These are phyloP conservation scores for Prototheca wickerhamii DNA, from an alignment of 163 green algal species.

Conservation along the genomic window DNA sequence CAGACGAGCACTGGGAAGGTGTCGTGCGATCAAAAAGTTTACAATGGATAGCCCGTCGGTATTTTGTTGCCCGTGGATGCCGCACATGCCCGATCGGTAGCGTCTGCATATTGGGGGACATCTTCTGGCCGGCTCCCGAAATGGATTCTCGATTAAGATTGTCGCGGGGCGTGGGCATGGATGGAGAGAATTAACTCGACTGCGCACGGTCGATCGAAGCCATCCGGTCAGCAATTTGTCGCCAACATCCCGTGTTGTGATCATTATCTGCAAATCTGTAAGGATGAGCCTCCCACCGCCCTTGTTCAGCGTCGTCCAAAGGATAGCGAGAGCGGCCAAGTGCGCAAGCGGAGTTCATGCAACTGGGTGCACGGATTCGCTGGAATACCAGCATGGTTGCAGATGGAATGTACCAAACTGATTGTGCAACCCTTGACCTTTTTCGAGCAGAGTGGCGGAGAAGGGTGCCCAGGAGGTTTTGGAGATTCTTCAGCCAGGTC, in stretches of 20 bases:
- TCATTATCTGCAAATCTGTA: no score
- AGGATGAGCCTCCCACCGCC: background rate
- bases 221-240: no score
- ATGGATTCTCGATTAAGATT: no score
- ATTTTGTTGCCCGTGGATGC: background rate
- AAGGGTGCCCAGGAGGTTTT: background rate
- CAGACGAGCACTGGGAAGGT: background rate
- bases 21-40: background rate
- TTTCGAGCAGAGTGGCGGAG: constrained; percentile 8
- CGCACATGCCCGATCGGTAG: no score
- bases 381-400: background rate
- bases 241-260: no score
- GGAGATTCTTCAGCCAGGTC: constrained; percentile 15
- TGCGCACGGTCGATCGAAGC: no score
- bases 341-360: background rate
- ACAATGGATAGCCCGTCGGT: background rate
- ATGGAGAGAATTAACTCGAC: no score
- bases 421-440: background rate
- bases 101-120: no score
- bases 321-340: no score
- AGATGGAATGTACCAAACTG: background rate
- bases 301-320: no score
- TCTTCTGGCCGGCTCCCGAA: no score
- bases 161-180: no score
- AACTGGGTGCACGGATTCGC: background rate